Base-by-base conservation (phyloP, 2,329 filamentous ascomycete species). In the Hymenoscyphus repandus region DNA sequence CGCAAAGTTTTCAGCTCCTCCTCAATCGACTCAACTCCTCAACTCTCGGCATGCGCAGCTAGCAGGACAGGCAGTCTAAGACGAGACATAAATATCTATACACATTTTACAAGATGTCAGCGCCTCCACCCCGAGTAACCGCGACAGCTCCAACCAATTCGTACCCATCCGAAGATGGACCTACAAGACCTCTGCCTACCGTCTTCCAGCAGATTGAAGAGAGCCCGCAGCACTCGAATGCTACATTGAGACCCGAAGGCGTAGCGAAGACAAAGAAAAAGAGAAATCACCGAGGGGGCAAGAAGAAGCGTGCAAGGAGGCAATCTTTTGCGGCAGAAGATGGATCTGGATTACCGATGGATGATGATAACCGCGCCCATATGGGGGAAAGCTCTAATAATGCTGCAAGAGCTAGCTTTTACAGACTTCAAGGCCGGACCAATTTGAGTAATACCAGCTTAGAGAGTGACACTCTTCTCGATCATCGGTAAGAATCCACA, bases 391-490 rank as follows among this genome's bases (percentile, higher is more conserved):
- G 51, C 15, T 37, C 51, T 46, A 54, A 59, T 49, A 63, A 51
- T 54, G 60, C 57, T 50, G 58, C 59, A 15, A 58, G 62, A 44
- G 58, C 57, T 5, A 71, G 69, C 41, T 76, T 81, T 64, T 80
- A 80, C 64, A 67, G 72, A 58, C 65, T 76, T 52, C 69, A 72
- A 46, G 65, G 73, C 6, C 69, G 72, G 40, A 89, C 87, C 64
- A 89, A 87, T 65, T 65, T 84, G 56, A 97, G 92, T 71, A 84
- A 79, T 61, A 90, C 88, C 1, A 97, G 92, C 68, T 73, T 97
- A 56, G 92, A 96, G 59, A 96, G 90, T 67, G 86, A 95, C 65
- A 85, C 82, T 6, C 72, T 97, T 59, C 73, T 97, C 15, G 92
- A 97, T 69, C 92, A 97, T 69, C 81, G 90, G 83, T 87, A 71